Evolutionary conservation across 345 rosid genomes (phyloP).

Genomic region (Linum tenue): DNA sequence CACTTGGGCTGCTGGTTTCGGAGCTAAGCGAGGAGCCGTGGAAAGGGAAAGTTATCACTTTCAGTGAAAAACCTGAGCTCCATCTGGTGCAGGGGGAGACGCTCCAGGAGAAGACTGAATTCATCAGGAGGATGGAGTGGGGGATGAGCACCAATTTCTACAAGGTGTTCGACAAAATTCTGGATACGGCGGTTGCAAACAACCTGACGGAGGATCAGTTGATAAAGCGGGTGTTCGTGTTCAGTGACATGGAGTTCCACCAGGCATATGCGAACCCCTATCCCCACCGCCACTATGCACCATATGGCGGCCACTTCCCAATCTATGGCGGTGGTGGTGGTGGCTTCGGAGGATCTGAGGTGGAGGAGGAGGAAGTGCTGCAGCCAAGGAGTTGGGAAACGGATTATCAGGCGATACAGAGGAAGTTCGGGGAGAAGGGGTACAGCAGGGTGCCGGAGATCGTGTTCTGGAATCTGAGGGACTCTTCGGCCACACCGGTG

Average conservation of each 20-base stretch:
- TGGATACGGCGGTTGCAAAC: constrained; percentile 4
- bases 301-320: too few relatives aligned
- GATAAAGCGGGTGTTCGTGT: constrained; percentile 15
- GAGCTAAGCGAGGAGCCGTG: too few relatives aligned
- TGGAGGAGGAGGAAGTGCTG: neutral
- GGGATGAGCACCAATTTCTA: constrained; percentile 9
- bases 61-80: constrained; percentile 4
- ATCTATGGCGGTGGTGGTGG: too few relatives aligned
- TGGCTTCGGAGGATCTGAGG: neutral
- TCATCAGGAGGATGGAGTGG: constrained; percentile 9
- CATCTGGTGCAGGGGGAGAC: constrained; percentile 5
- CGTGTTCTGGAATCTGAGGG: too few relatives aligned
- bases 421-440: constrained; percentile 1
- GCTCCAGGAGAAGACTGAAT: constrained; percentile 6
- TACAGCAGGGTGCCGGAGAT: too few relatives aligned
- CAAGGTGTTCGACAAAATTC: constrained; percentile 11
- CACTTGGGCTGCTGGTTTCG: constrained; percentile 8
- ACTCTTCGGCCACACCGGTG: constrained; percentile 15
- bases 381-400: constrained; percentile 2
- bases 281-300: too few relatives aligned
- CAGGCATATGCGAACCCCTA: neutral
- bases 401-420: constrained; percentile 10
- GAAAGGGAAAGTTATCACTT: neutral
- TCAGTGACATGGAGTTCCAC: constrained; percentile 15
- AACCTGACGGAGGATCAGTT: constrained; percentile 1